A percentile compares a stretch with the other conserved stretches of the same genome.
These are phyloP conservation scores for Micractinium conductrix DNA, from an alignment of 139 green algal species.

Conservation along the genomic window DNA sequence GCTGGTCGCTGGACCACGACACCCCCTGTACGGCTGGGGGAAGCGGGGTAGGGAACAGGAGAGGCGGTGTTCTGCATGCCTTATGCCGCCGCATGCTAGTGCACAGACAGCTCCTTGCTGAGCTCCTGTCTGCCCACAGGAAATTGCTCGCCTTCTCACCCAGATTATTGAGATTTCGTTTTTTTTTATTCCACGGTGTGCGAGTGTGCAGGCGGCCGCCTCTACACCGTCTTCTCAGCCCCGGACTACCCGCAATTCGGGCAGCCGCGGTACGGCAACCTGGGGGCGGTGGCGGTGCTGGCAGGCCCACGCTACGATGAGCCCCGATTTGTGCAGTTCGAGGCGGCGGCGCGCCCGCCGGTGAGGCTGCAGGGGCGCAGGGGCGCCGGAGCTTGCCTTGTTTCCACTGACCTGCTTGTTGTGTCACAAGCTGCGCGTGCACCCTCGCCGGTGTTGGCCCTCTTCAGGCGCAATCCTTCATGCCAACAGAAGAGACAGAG, in stretches of 20 bases:
- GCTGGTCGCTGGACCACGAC: conserved; percentile 88
- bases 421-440: not conserved
- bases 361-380: not conserved
- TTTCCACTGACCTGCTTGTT: not conserved
- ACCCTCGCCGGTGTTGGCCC: too few relatives aligned
- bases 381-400: not conserved
- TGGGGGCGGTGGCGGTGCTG: conserved; percentile 76
- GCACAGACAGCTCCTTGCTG: not conserved
- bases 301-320: conserved; percentile 50
- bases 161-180: too few relatives aligned
- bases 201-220: conserved; percentile 75
- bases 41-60: not conserved
- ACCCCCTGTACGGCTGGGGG: conserved; percentile 47
- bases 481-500: not conserved
- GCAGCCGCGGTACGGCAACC: conserved; percentile 60
- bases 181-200: too few relatives aligned
- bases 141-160: too few relatives aligned
- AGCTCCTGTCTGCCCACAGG: too few relatives aligned
- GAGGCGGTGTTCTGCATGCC: not conserved
- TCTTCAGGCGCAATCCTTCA: not conserved
- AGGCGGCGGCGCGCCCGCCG: conserved; percentile 63
- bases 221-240: conserved; percentile 93
- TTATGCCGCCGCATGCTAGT: not conserved
- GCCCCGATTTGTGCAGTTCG: conserved; percentile 66
- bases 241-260: conserved; percentile 92